phyloP scores from a whole-genome alignment of 176 grass and related monocot genomes.

The Oropetium thomaeum region DNA sequence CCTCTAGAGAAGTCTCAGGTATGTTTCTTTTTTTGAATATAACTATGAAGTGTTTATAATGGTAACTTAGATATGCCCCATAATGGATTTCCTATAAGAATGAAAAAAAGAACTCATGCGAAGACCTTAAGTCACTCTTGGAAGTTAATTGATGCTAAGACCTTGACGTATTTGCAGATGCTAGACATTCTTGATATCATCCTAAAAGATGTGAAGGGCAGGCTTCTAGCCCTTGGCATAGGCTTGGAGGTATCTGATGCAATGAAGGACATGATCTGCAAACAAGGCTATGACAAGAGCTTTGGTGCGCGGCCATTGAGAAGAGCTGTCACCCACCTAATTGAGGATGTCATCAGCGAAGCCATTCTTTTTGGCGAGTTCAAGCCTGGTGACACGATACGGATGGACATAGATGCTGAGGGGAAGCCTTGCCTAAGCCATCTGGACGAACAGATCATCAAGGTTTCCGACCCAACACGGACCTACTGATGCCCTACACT shows the following conservation, averaged over 20 bases:
- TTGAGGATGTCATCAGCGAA: conserved; percentile 87
- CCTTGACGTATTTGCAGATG: conserved; percentile 59
- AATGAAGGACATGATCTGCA: conserved; percentile 67
- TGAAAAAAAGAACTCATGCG: background rate
- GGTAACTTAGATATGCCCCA: background rate
- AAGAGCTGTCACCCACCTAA: conserved; percentile 69
- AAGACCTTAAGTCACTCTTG: conserved; percentile 1
- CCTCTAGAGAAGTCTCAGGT: conserved; percentile 84
- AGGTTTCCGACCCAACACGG: conserved; percentile 54
- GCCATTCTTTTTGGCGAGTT: conserved; percentile 75
- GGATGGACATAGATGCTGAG: conserved; percentile 53
- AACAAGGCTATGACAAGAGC: conserved; percentile 78
- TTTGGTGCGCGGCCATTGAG: conserved; percentile 75
- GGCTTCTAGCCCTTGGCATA: conserved; percentile 60
- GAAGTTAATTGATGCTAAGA: conserved; percentile 14
- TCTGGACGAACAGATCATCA: conserved; percentile 44
- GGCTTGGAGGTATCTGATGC: conserved; percentile 74
- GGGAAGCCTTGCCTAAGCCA: conserved; percentile 61
- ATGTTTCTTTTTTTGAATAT: conserved; percentile 24
- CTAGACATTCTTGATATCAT: conserved; percentile 84
- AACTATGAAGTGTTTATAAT: background rate
- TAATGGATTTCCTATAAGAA: conserved; percentile 1
- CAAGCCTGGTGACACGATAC: conserved; percentile 69
- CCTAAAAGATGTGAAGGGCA: conserved; percentile 79
- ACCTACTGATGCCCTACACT: conserved; percentile 32